Evolutionary conservation across 352 stramenopile genomes (phyloP).

Genomic region (Phytophthora agathidicida): DNA sequence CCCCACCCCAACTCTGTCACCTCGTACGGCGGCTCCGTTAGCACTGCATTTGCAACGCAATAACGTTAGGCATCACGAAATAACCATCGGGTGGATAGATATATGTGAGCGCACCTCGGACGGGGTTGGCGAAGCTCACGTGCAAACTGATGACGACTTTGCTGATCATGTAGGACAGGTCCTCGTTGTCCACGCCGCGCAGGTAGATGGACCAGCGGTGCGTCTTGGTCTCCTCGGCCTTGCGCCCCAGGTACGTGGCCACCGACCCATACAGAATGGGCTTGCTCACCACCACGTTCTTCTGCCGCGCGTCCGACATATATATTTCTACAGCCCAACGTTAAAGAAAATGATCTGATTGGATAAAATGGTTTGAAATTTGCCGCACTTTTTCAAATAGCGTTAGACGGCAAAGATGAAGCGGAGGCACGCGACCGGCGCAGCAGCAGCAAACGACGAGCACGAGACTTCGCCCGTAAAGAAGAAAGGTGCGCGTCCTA

Average conservation of each 20-base stretch:
- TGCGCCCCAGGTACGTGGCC: slow-evolving; percentile 92
- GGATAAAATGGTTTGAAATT: neutral
- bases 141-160: slow-evolving; percentile 99
- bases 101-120: slow-evolving; percentile 71
- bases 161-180: slow-evolving; percentile 94
- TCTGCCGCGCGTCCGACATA: slow-evolving; percentile 82
- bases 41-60: slow-evolving; percentile 55
- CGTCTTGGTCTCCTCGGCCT: slow-evolving; percentile 94
- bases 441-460: neutral
- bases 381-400: slow-evolving; percentile 32
- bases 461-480: neutral
- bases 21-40: slow-evolving; percentile 95
- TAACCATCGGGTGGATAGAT: slow-evolving; percentile 8
- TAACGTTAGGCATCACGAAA: slow-evolving; percentile 1
- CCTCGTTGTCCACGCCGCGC: slow-evolving; percentile 92
- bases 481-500: slow-evolving; percentile 25
- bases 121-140: slow-evolving; percentile 95
- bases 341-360: slow-evolving; percentile 2
- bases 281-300: slow-evolving; percentile 88
- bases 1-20: slow-evolving; percentile 97
- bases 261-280: slow-evolving; percentile 96
- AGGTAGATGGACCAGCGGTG: slow-evolving; percentile 96
- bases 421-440: slow-evolving; percentile 39
- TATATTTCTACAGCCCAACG: too few relatives aligned
- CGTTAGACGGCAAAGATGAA: slow-evolving; percentile 43